phyloP scores from a whole-genome alignment of 192 early-diverging fungal species.

The Rhizophlyctis rosea region DNA sequence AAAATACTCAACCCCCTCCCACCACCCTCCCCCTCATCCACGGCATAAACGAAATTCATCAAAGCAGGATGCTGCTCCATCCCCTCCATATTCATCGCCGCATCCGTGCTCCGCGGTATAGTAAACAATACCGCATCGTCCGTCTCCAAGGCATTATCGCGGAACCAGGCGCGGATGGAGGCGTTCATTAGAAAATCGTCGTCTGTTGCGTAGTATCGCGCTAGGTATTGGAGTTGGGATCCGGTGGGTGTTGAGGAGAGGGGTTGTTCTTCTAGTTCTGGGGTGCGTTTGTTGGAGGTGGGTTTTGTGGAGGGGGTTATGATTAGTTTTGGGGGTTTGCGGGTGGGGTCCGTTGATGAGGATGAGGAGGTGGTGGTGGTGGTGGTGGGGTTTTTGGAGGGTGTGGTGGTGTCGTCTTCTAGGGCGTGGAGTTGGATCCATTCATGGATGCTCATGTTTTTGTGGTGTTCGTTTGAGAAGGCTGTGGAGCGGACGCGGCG shows the following conservation, averaged over 20 bases:
- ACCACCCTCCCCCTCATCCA: constrained; percentile 25
- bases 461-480: constrained; percentile 31
- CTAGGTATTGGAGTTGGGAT: constrained; percentile 16
- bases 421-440: constrained; percentile 23
- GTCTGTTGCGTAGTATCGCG: constrained; percentile 55
- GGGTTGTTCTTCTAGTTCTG: not conserved
- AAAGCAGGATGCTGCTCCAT: constrained; percentile 41
- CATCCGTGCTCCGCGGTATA: constrained; percentile 29
- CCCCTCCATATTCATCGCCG: constrained; percentile 13
- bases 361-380: no score
- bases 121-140: constrained; percentile 66
- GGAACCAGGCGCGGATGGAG: constrained; percentile 56
- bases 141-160: constrained; percentile 60
- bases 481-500: constrained; percentile 30
- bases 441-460: constrained; percentile 21
- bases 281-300: no score
- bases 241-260: not conserved
- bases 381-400: not conserved
- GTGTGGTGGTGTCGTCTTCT: not conserved
- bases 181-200: constrained; percentile 71
- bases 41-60: constrained; percentile 33
- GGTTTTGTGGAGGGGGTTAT: no score
- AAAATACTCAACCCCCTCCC: constrained; percentile 12
- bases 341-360: no score
- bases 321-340: no score